Conservation (phyloP, 371 early-diverging fungal species). For the Chytridium lagenaria region DNA sequence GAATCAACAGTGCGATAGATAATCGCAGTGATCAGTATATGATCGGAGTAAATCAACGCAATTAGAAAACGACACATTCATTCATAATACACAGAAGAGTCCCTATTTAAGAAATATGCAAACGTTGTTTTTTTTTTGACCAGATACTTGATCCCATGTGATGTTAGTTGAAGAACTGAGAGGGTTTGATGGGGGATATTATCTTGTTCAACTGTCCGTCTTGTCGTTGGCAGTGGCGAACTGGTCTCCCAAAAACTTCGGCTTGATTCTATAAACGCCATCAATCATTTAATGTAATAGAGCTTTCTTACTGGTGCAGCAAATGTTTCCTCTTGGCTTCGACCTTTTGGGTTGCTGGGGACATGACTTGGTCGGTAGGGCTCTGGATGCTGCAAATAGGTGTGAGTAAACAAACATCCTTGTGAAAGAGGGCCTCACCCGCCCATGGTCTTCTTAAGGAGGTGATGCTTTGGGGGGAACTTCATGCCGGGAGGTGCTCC, state of each 20-base stretch:
- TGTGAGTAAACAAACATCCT: not conserved
- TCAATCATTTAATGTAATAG: not conserved
- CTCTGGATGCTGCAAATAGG: slow-evolving; percentile 30
- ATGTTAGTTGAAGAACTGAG: too few relatives aligned
- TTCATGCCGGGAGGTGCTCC: not conserved
- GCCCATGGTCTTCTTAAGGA: not conserved
- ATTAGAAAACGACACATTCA: too few relatives aligned
- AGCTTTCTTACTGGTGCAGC: slow-evolving; percentile 41
- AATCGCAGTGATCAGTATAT: not conserved
- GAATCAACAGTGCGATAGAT: not conserved
- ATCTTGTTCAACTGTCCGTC: not conserved
- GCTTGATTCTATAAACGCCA: slow-evolving; percentile 23
- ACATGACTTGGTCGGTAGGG: slow-evolving; percentile 57
- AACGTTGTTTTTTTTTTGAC: too few relatives aligned
- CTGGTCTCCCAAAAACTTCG: slow-evolving; percentile 34
- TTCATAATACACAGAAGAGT: too few relatives aligned
- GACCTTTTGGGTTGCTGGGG: slow-evolving; percentile 57
- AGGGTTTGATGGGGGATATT: not conserved
- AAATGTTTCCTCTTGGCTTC: slow-evolving; percentile 57
- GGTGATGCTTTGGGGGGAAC: slow-evolving; percentile 6
- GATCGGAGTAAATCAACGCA: too few relatives aligned
- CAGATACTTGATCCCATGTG: too few relatives aligned
- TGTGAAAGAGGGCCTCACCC: not conserved
- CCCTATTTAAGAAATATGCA: too few relatives aligned
- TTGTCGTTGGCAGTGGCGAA: slow-evolving; percentile 3